Evolutionary conservation across 2,329 filamentous ascomycete genomes (phyloP).

Genomic region (Pseudogymnoascus sp.): DNA sequence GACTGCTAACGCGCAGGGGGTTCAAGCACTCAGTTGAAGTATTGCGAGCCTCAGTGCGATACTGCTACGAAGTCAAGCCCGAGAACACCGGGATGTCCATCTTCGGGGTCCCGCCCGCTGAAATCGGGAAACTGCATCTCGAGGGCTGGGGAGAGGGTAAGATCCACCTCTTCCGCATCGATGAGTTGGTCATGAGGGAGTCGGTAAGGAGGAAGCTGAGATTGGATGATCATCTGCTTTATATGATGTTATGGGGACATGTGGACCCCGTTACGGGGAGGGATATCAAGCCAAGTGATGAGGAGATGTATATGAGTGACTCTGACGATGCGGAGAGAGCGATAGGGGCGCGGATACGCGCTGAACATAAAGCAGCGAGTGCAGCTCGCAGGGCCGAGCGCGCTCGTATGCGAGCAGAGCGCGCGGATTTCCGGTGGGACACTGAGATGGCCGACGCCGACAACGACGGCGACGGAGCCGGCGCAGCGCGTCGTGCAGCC

Average conservation of each 20-base stretch:
- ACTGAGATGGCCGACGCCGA: background rate
- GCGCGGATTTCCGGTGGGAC: background rate
- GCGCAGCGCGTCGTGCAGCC: background rate
- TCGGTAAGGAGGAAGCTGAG: conserved; percentile 41
- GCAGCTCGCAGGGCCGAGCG: background rate
- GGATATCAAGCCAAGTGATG: conserved; percentile 41
- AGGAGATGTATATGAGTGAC: conserved; percentile 45
- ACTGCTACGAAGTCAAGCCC: conserved; percentile 36
- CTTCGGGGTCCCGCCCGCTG: conserved; percentile 42
- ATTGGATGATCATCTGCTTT: conserved; percentile 44
- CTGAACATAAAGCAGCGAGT: background rate
- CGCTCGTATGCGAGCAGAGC: background rate
- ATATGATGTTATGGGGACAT: conserved; percentile 57
- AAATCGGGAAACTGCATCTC: conserved; percentile 44
- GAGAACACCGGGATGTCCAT: conserved; percentile 27
- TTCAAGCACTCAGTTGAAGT: conserved; percentile 43
- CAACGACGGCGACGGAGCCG: background rate
- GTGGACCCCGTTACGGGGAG: conserved; percentile 44
- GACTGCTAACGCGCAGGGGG: conserved; percentile 49
- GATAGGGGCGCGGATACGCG: background rate
- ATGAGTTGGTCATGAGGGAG: conserved; percentile 52
- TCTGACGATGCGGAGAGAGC: conserved; percentile 28
- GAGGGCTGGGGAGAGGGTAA: conserved; percentile 48
- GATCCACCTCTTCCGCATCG: conserved; percentile 43
- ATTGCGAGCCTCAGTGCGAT: conserved; percentile 49